phyloP scores from a whole-genome alignment of 75 land plant genomes.

The Pinus taeda region DNA sequence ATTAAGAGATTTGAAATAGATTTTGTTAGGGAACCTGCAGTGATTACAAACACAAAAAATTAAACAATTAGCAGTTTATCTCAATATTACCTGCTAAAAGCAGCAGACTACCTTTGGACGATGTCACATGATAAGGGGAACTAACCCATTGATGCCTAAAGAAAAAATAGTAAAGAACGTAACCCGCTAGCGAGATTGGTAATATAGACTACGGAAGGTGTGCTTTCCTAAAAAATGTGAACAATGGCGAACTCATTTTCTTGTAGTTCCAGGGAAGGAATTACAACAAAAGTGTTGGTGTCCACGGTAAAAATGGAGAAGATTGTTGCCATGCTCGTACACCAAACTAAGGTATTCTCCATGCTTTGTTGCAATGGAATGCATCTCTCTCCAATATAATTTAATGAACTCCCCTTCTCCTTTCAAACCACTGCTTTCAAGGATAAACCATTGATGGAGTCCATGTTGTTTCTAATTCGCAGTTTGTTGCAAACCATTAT shows the following conservation, averaged over 20 bases:
- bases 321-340: constrained; percentile 52
- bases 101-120: background rate
- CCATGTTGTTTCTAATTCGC: too few relatives aligned
- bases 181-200: constrained; percentile 93
- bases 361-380: background rate
- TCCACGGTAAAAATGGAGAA: constrained; percentile 23
- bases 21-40: background rate
- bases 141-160: background rate
- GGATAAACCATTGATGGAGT: too few relatives aligned
- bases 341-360: constrained; percentile 15
- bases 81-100: background rate
- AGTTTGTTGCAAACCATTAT: too few relatives aligned
- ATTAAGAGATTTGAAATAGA: too few relatives aligned
- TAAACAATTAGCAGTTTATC: background rate
- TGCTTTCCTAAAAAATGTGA: constrained; percentile 90
- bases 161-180: background rate
- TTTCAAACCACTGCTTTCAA: too few relatives aligned
- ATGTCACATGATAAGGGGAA: background rate
- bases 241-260: constrained; percentile 93
- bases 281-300: constrained; percentile 71
- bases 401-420: too few relatives aligned
- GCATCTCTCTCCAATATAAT: background rate
- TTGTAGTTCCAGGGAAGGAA: constrained; percentile 63
- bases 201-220: constrained; percentile 98
- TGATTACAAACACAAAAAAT: background rate